Percentiles rank a stretch among this genome's conserved stretches.
These are phyloP conservation scores for Blastobotrys aristatus DNA, from an alignment of 1,139 yeast genomes.

Conservation along the genomic window DNA sequence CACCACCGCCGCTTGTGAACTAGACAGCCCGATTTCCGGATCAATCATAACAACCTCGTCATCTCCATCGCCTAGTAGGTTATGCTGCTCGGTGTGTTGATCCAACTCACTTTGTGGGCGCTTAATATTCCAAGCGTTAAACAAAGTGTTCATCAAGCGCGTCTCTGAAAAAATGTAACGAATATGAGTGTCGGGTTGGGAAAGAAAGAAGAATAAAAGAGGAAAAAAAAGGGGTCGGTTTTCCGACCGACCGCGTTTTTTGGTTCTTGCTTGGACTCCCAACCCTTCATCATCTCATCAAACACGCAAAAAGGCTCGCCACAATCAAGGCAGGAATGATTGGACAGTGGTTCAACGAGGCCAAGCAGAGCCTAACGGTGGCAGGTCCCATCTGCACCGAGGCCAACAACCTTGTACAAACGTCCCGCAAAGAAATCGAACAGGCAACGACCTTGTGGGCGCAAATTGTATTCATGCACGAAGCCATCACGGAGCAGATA, in stretches of 20 bases:
- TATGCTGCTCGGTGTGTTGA: slow-evolving; percentile 4
- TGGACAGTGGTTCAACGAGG: slow-evolving; percentile 29
- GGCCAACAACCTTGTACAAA: slow-evolving; percentile 32
- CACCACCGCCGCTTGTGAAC: not conserved
- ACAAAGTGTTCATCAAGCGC: slow-evolving; percentile 5
- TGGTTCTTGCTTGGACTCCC: no score
- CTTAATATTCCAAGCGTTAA: slow-evolving; percentile 8
- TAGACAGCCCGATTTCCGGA: not conserved
- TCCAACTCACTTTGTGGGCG: not conserved
- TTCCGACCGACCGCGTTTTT: no score
- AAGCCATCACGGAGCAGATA: slow-evolving; percentile 33
- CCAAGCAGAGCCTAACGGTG: slow-evolving; percentile 33
- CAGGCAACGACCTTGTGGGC: slow-evolving; percentile 35
- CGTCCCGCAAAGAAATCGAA: slow-evolving; percentile 30
- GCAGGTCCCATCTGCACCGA: slow-evolving; percentile 38
- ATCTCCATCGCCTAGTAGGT: no score
- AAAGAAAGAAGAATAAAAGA: not conserved
- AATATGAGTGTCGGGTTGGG: not conserved
- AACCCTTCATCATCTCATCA: no score
- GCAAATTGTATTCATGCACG: slow-evolving; percentile 30
- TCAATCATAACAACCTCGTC: slow-evolving; percentile 3
- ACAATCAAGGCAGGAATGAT: no score
- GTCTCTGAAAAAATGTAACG: not conserved
- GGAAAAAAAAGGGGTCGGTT: not conserved
- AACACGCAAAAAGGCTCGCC: no score